Percentiles rank a stretch among this genome's conserved stretches.
Evolutionary conservation across 306 rosid species (phyloP).

Genomic region (Castanea crenata): DNA sequence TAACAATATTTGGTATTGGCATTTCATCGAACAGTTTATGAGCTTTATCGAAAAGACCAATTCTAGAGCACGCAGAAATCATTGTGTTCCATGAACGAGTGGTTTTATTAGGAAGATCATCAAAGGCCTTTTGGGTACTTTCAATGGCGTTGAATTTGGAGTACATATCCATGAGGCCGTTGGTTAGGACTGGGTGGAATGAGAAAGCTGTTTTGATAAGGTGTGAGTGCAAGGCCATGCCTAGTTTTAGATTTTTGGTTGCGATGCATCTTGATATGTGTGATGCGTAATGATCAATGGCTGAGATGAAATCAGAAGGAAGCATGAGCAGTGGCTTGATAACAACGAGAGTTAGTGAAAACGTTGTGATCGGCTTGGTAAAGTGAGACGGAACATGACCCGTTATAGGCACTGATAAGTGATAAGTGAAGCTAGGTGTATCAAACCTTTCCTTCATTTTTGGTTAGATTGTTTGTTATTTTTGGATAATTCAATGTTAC

Average conservation of each 20-base stretch:
- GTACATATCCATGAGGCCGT: slow-evolving; percentile 52
- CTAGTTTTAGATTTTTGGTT: slow-evolving; percentile 33
- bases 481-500: too few species aligned
- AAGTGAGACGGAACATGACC: not conserved
- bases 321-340: slow-evolving; percentile 18
- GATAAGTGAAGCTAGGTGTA: too few species aligned
- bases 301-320: slow-evolving; percentile 9
- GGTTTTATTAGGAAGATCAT: slow-evolving; percentile 46
- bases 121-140: slow-evolving; percentile 37
- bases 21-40: slow-evolving; percentile 39
- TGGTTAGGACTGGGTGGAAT: slow-evolving; percentile 37
- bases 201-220: slow-evolving; percentile 53
- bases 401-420: slow-evolving; percentile 2
- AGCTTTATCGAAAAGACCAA: slow-evolving; percentile 31
- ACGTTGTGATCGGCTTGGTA: not conserved
- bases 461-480: too few species aligned
- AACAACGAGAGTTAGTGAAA: not conserved
- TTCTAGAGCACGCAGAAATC: slow-evolving; percentile 31
- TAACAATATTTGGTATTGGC: slow-evolving; percentile 48
- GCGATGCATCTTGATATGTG: slow-evolving; percentile 41
- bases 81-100: slow-evolving; percentile 60
- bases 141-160: slow-evolving; percentile 43
- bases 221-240: slow-evolving; percentile 45
- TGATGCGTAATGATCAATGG: slow-evolving; percentile 25
- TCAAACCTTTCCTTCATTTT: too few species aligned